These are phyloP conservation scores for Hyphopichia fennica DNA, from an alignment of 1,139 yeast species.

Conservation along the genomic window DNA sequence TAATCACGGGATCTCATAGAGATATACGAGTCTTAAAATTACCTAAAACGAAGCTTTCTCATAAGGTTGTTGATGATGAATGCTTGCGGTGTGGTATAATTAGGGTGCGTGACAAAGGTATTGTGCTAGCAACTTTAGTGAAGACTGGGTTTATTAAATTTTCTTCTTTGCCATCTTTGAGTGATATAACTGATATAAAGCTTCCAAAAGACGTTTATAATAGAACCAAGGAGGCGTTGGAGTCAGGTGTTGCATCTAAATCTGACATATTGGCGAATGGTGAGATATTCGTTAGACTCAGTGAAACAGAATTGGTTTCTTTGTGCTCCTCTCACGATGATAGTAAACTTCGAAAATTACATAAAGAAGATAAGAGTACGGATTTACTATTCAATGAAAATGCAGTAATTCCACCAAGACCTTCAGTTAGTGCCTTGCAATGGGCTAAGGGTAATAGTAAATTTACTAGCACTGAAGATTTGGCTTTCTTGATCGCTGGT, in stretches of 20 bases:
- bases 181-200: constrained; percentile 38
- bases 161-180: constrained; percentile 38
- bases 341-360: constrained; percentile 26
- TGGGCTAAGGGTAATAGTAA: constrained; percentile 81
- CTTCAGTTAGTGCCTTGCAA: constrained; percentile 74
- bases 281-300: constrained; percentile 64
- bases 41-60: constrained; percentile 62
- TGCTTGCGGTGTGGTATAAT: constrained; percentile 49
- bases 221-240: constrained; percentile 22
- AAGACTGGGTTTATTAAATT: constrained; percentile 41
- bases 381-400: constrained; percentile 62
- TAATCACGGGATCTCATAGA: constrained; percentile 56
- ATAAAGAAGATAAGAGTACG: constrained; percentile 19
- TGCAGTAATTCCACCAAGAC: constrained; percentile 71
- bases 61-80: constrained; percentile 64
- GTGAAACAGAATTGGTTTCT: constrained; percentile 52
- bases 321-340: constrained; percentile 42
- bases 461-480: constrained; percentile 57
- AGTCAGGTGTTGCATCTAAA: constrained; percentile 20
- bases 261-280: constrained; percentile 63
- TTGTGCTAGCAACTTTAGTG: constrained; percentile 36
- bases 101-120: constrained; percentile 29
- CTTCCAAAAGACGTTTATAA: constrained; percentile 33
- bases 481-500: constrained; percentile 60
- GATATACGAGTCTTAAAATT: constrained; percentile 67